Conservation (phyloP, 2,329 filamentous ascomycete species). For the Colletotrichum tofieldiae region DNA sequence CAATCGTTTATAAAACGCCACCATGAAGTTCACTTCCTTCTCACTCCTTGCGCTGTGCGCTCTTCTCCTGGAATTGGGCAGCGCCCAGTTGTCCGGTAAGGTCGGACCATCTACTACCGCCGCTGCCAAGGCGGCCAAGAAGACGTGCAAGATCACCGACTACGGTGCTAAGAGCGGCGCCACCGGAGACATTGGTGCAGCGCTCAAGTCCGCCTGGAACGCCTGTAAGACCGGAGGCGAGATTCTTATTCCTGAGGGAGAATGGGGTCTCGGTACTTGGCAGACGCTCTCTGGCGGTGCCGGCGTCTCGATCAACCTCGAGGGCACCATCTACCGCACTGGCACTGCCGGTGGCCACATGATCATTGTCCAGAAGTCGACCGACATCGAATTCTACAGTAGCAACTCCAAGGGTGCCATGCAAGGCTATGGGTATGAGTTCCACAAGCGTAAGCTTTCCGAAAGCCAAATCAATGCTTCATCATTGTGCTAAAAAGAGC, state of each 20-base stretch:
- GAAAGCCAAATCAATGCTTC: too few species aligned
- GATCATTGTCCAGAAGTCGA: conserved; percentile 42
- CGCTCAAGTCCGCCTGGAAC: conserved; percentile 48
- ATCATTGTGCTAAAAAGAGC: not conserved
- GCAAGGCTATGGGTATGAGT: conserved; percentile 63
- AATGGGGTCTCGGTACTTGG: conserved; percentile 64
- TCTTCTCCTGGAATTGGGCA: conserved; percentile 30
- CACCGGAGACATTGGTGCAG: conserved; percentile 57
- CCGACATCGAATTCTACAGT: conserved; percentile 65
- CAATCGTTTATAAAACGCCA: conserved; percentile 18
- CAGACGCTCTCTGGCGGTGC: conserved; percentile 60
- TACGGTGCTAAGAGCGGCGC: conserved; percentile 66
- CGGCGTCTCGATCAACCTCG: conserved; percentile 64
- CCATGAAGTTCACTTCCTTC: conserved; percentile 35
- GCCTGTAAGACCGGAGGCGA: conserved; percentile 64
- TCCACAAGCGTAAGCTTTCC: conserved; percentile 53
- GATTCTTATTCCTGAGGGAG: conserved; percentile 63
- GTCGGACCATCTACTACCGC: conserved; percentile 50
- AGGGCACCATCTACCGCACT: conserved; percentile 53
- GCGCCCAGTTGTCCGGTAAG: conserved; percentile 47
- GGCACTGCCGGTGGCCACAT: conserved; percentile 44
- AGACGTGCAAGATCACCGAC: conserved; percentile 63
- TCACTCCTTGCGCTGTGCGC: conserved; percentile 38
- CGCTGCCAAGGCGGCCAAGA: conserved; percentile 48
- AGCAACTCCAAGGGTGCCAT: conserved; percentile 60